A percentile compares a stretch with the other conserved stretches of the same genome.
These are phyloP conservation scores for Naegleria lovaniensis DNA, from an alignment of 208 protist genomes.

Conservation along the genomic window DNA sequence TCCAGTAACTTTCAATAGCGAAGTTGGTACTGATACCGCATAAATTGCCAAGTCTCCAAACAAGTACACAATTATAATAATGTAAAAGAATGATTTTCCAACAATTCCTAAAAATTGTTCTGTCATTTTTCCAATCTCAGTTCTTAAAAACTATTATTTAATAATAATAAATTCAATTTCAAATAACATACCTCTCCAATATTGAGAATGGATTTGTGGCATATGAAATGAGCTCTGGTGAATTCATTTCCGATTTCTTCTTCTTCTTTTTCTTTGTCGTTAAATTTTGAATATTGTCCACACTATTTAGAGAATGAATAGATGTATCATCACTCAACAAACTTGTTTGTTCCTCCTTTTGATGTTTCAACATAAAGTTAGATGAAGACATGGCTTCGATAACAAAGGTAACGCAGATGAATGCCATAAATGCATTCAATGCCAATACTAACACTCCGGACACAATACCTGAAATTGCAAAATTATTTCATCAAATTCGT, in stretches of 20 bases:
- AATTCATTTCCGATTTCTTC: neutral
- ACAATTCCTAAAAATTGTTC: slow-evolving; percentile 46
- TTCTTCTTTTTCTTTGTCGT: neutral
- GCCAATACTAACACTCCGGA: neutral
- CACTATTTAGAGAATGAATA: neutral
- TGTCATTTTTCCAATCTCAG: slow-evolving; percentile 47
- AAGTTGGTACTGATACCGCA: slow-evolving; percentile 44
- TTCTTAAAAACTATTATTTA: neutral
- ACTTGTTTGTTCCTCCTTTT: slow-evolving; percentile 15
- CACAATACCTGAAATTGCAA: slow-evolving; percentile 1
- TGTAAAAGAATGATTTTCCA: slow-evolving; percentile 47
- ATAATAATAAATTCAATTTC: no score
- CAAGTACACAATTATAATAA: slow-evolving; percentile 47
- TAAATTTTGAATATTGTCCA: neutral
- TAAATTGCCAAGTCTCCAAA: slow-evolving; percentile 54
- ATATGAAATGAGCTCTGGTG: neutral
- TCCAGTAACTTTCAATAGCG: slow-evolving; percentile 41
- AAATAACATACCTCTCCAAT: neutral
- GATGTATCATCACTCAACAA: neutral
- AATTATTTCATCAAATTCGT: slow-evolving; percentile 28
- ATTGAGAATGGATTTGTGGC: neutral
- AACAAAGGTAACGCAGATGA: slow-evolving; percentile 44
- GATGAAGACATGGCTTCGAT: slow-evolving; percentile 38
- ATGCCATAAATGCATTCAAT: slow-evolving; percentile 27
- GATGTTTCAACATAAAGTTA: slow-evolving; percentile 38